Evolutionary conservation across 176 grass and related monocot species (phyloP).

Genomic region (Thalia dealbata): DNA sequence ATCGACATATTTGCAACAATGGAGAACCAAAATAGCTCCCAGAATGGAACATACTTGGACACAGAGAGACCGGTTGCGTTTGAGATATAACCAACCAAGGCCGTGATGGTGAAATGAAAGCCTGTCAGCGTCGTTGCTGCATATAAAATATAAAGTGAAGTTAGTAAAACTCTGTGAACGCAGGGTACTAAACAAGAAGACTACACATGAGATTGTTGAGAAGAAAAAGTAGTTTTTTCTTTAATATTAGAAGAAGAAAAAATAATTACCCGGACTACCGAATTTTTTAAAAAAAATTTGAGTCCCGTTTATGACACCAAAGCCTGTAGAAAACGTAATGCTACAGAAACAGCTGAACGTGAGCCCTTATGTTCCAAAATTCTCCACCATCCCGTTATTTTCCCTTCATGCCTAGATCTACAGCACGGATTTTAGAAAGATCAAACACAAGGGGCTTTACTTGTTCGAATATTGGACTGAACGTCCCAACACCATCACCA

Average conservation of each 20-base stretch:
- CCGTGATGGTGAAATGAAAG: constrained; percentile 39
- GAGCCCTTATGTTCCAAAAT: not conserved
- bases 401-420: not conserved
- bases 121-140: constrained; percentile 45
- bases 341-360: not conserved
- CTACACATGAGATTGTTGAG: not conserved
- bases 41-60: constrained; percentile 42
- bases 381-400: not conserved
- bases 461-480: not conserved
- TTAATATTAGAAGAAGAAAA: no score
- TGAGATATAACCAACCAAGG: constrained; percentile 34
- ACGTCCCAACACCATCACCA: not conserved
- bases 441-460: not conserved
- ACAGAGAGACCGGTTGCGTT: constrained; percentile 38
- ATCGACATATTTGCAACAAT: constrained; percentile 48
- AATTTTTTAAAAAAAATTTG: not conserved
- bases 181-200: not conserved
- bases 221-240: not conserved
- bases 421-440: not conserved
- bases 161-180: constrained; percentile 9
- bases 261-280: not conserved
- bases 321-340: not conserved
- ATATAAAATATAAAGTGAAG: constrained; percentile 8
- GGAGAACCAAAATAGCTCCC: constrained; percentile 48
- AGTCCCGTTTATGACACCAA: not conserved